These are phyloP conservation scores for Lagenaria siceraria DNA, from an alignment of 306 rosid genomes.

Conservation along the genomic window DNA sequence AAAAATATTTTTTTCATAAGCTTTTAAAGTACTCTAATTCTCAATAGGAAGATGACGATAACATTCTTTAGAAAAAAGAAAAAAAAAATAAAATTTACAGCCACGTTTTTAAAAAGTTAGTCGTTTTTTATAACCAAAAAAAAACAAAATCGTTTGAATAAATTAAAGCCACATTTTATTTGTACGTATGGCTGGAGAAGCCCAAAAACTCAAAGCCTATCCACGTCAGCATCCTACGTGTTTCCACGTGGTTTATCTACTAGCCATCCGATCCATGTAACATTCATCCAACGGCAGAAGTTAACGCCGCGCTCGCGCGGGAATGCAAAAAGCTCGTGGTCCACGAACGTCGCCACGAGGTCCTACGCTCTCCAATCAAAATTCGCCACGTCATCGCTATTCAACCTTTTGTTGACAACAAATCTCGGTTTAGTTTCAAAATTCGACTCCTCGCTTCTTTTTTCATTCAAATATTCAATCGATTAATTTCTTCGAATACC, in stretches of 20 bases:
- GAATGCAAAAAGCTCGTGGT: constrained; percentile 1
- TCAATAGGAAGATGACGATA: too few species aligned
- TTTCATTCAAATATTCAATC: neutral
- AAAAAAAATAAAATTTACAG: too few species aligned
- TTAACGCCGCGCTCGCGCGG: neutral
- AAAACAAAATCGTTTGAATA: too few species aligned
- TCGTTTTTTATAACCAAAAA: too few species aligned
- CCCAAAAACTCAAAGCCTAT: neutral
- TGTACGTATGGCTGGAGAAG: neutral
- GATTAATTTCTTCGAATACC: neutral
- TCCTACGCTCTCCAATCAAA: neutral
- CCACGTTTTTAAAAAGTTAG: too few species aligned
- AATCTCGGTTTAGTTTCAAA: neutral
- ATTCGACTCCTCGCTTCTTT: neutral
- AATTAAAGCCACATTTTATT: too few species aligned
- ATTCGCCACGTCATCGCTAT: neutral
- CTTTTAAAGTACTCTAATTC: too few species aligned
- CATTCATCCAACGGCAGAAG: neutral
- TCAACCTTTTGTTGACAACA: neutral
- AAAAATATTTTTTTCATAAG: too few species aligned
- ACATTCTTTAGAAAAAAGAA: too few species aligned
- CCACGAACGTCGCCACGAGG: neutral
- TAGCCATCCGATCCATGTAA: neutral
- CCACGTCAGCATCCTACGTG: constrained; percentile 1
- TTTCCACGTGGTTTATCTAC: neutral